phyloP scores from a whole-genome alignment of 2,329 filamentous ascomycete species.

The Amesomyces nigricolor region DNA sequence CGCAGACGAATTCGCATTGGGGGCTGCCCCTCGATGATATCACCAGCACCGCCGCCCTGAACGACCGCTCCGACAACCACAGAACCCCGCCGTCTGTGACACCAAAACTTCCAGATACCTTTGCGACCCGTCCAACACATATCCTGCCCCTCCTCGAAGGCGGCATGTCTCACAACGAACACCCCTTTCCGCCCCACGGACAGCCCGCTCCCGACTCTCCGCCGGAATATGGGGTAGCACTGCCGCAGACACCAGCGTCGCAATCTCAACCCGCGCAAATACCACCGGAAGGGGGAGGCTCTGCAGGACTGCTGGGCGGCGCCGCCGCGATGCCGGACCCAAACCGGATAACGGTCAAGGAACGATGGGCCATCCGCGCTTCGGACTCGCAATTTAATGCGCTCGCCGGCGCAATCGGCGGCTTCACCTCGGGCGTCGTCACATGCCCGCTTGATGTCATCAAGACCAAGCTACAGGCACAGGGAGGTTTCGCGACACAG shows the following conservation, averaged over 20 bases:
- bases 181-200: conserved; percentile 28
- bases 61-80: neutral
- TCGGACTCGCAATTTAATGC: conserved; percentile 69
- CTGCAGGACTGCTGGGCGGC: conserved; percentile 14
- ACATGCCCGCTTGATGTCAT: conserved; percentile 98
- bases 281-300: neutral
- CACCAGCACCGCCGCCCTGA: neutral
- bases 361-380: conserved; percentile 52
- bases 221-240: conserved; percentile 28
- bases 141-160: conserved; percentile 8
- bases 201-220: conserved; percentile 23
- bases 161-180: conserved; percentile 50
- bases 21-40: conserved; percentile 12
- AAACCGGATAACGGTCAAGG: conserved; percentile 38
- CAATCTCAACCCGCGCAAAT: conserved; percentile 16
- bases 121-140: conserved; percentile 2
- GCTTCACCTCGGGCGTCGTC: conserved; percentile 87
- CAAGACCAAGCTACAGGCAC: conserved; percentile 95
- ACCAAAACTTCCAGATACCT: conserved; percentile 10
- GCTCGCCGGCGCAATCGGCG: conserved; percentile 79
- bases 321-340: conserved; percentile 27
- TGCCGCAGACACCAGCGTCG: conserved; percentile 15
- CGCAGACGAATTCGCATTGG: conserved; percentile 12
- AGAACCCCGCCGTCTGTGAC: conserved; percentile 13
- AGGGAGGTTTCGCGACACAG: conserved; percentile 66